Evolutionary conservation across 768 basidiomycete species (phyloP), one percentile per base, ranked within the genome.

Genomic region (Harrya chromipes): DNA sequence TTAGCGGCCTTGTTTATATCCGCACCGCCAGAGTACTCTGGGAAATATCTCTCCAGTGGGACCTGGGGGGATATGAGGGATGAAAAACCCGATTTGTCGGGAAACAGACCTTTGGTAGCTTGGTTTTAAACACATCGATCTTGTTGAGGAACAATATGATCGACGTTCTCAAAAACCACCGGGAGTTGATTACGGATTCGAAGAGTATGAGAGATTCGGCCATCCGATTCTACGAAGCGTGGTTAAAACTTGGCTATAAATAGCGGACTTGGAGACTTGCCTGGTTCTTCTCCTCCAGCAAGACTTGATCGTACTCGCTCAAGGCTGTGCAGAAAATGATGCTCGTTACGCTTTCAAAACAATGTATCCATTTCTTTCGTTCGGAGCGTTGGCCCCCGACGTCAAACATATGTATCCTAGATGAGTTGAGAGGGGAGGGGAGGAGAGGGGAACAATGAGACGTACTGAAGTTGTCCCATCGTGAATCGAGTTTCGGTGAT

Each of bases 1-100:
- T 94, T 93, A 0, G 93, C 91, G 2, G 91, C 92, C 67, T 94
- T 94, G 72, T 92, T 94, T 67, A 94, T 89, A 60, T 94, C 90
- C 4, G 84, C 68, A 4, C 91, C 91, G 27, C 90, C 90, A 1
- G 88, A 87, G 66, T 94, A 94, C 61, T 94, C 92, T 4, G 90
- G 83, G 67, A 93, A 94, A 65, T 86, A 87, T 37, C 74, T 72
- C 53, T 87, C 85, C n/a, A 91, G 68, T 4, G 87, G 86, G 0
- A 87, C 80, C 84, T 85, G 58, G 14, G 12, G 1, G 7, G 1
- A 6, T 4, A 21, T 40, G 19, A 60, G 45, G 9, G 27, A 17
- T 29, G 1, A 16, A 4, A 7, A 6, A 27, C 1, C 10, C 4
- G 10, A 21, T 0, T 5, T 1, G 5, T 5, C 0, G 16, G 3